Evolutionary conservation across 768 basidiomycete genomes (phyloP).

Genomic region (Boletus insuetus): DNA sequence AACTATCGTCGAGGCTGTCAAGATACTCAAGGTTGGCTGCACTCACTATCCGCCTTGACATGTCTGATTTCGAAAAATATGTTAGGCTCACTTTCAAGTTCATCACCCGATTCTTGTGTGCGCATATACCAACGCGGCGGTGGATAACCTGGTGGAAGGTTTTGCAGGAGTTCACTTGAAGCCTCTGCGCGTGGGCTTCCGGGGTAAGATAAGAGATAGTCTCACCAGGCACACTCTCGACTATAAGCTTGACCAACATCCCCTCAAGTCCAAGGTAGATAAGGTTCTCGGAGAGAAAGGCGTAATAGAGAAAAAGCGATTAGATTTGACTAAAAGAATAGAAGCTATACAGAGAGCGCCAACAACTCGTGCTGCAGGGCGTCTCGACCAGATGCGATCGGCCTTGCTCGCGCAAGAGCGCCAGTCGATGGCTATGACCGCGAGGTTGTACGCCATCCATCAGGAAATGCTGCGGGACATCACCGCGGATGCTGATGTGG

Average conservation of each 20-base stretch:
- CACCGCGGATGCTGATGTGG: slow-evolving; percentile 68
- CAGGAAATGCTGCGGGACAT: slow-evolving; percentile 65
- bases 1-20: slow-evolving; percentile 84
- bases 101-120: slow-evolving; percentile 86
- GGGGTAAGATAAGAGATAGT: slow-evolving; percentile 55
- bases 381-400: slow-evolving; percentile 31
- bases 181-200: slow-evolving; percentile 74
- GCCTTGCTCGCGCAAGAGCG: slow-evolving; percentile 28
- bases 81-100: slow-evolving; percentile 72
- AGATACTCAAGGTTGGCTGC: slow-evolving; percentile 63
- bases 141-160: slow-evolving; percentile 86
- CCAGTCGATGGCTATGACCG: slow-evolving; percentile 33
- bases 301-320: slow-evolving; percentile 21
- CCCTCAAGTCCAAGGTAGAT: slow-evolving; percentile 45
- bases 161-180: slow-evolving; percentile 58
- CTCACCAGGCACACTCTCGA: slow-evolving; percentile 62
- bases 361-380: slow-evolving; percentile 11
- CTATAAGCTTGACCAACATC: slow-evolving; percentile 59
- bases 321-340: slow-evolving; percentile 28
- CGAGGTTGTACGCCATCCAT: slow-evolving; percentile 51
- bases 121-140: slow-evolving; percentile 91
- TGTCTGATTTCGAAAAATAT: neutral
- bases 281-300: slow-evolving; percentile 40
- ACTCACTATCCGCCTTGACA: neutral
- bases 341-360: slow-evolving; percentile 16